These are phyloP conservation scores for Rubroboletus pulcherrimus DNA, from an alignment of 768 basidiomycete genomes.

Conservation along the genomic window DNA sequence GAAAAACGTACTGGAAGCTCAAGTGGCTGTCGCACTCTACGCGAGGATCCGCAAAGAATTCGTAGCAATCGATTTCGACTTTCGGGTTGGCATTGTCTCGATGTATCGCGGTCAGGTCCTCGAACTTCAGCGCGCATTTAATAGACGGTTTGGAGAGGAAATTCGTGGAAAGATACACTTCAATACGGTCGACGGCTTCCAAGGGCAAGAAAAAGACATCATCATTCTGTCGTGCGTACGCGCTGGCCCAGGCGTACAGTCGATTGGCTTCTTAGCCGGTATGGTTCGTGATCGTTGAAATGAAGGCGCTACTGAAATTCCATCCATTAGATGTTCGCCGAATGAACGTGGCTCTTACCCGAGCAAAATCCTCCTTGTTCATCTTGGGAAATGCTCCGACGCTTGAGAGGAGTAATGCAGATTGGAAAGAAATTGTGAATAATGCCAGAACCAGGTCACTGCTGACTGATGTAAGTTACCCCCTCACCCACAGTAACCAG, in stretches of 20 bases:
- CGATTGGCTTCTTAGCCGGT: constrained; percentile 89
- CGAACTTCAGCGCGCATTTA: constrained; percentile 70
- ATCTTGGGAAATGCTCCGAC: constrained; percentile 90
- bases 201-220: constrained; percentile 98
- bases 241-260: constrained; percentile 78
- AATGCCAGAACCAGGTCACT: constrained; percentile 68
- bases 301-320: constrained; percentile 1
- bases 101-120: constrained; percentile 92
- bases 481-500: neutral
- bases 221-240: constrained; percentile 98
- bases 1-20: constrained; percentile 70
- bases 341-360: constrained; percentile 99
- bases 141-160: constrained; percentile 63
- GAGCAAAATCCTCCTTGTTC: constrained; percentile 91
- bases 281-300: constrained; percentile 5
- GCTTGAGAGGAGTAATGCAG: constrained; percentile 77
- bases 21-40: constrained; percentile 75
- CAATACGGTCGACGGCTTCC: constrained; percentile 98
- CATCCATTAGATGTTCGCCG: constrained; percentile 61
- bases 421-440: constrained; percentile 73
- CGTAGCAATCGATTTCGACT: constrained; percentile 48
- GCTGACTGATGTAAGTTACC: constrained; percentile 53
- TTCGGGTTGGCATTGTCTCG: constrained; percentile 70
- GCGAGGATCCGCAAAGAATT: constrained; percentile 65
- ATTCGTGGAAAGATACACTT: constrained; percentile 79